Conservation (phyloP, 2,329 filamentous ascomycete genomes). For the Zelopaecilomyces penicillatus region DNA sequence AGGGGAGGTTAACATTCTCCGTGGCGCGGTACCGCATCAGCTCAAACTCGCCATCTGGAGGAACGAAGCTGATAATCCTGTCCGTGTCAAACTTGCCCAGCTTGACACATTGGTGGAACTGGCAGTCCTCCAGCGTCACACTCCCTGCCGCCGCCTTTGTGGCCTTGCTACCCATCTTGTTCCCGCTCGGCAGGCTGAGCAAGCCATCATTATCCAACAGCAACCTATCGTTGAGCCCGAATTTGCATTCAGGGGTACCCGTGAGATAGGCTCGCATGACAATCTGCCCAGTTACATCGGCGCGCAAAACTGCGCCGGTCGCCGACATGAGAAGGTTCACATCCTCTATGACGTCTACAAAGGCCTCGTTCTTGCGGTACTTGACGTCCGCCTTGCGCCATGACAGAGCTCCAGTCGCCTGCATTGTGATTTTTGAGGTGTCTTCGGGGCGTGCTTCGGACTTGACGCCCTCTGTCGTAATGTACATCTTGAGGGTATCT, state of each 20-base stretch:
- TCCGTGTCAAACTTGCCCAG: constrained; percentile 94
- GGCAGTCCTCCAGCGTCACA: constrained; percentile 93
- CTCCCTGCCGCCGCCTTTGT: constrained; percentile 93
- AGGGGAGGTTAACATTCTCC: constrained; percentile 96
- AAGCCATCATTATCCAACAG: constrained; percentile 74
- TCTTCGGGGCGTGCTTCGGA: constrained; percentile 80
- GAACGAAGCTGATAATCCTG: constrained; percentile 93
- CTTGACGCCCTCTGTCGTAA: constrained; percentile 97
- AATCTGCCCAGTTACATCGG: constrained; percentile 95
- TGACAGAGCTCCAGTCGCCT: constrained; percentile 91
- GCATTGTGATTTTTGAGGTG: constrained; percentile 97
- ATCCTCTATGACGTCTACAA: constrained; percentile 98
- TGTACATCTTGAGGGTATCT: constrained; percentile 99
- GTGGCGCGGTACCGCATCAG: constrained; percentile 97
- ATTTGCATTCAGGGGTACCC: constrained; percentile 97
- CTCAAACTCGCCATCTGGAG: constrained; percentile 95
- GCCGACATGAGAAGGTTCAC: constrained; percentile 99
- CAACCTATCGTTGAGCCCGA: constrained; percentile 90
- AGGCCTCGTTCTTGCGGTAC: constrained; percentile 98
- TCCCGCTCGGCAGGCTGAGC: constrained; percentile 60
- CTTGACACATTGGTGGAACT: constrained; percentile 98
- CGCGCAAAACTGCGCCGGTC: constrained; percentile 85
- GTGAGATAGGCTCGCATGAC: constrained; percentile 97
- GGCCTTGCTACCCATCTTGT: constrained; percentile 73
- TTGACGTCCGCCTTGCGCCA: constrained; percentile 98